These are phyloP conservation scores for Metarhizium sp. DNA, from an alignment of 2,329 filamentous ascomycete genomes.

Conservation along the genomic window DNA sequence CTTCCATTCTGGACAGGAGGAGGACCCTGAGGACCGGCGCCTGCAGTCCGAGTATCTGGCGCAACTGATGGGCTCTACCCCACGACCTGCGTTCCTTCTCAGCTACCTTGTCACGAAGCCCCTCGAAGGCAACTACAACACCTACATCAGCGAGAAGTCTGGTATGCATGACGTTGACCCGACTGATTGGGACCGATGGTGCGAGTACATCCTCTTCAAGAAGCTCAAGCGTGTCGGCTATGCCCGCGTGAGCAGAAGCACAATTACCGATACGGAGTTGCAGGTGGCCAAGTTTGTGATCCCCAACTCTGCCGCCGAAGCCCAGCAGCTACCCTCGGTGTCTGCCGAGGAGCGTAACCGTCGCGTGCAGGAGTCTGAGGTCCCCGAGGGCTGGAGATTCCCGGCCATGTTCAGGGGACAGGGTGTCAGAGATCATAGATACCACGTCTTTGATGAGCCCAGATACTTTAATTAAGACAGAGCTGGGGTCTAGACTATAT, in stretches of 20 bases:
- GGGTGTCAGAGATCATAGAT: slow-evolving; percentile 80
- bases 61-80: slow-evolving; percentile 74
- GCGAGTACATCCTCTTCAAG: slow-evolving; percentile 97
- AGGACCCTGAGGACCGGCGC: slow-evolving; percentile 84
- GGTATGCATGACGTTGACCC: slow-evolving; percentile 95
- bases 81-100: slow-evolving; percentile 74
- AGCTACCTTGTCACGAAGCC: slow-evolving; percentile 91
- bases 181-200: slow-evolving; percentile 94
- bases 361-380: slow-evolving; percentile 58
- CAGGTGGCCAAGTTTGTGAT: slow-evolving; percentile 95
- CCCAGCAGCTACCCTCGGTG: slow-evolving; percentile 29
- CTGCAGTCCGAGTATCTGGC: slow-evolving; percentile 81
- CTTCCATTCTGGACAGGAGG: slow-evolving; percentile 97
- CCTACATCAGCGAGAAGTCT: slow-evolving; percentile 74
- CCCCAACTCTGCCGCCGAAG: slow-evolving; percentile 52
- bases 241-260: slow-evolving; percentile 76
- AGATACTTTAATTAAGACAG: slow-evolving; percentile 49
- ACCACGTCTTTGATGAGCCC: slow-evolving; percentile 93
- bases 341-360: slow-evolving; percentile 45
- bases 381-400: slow-evolving; percentile 73
- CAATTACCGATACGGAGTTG: slow-evolving; percentile 94
- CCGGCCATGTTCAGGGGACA: slow-evolving; percentile 74
- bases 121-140: slow-evolving; percentile 90
- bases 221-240: slow-evolving; percentile 78
- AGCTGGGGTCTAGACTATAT: background rate